Evolutionary conservation across 352 stramenopile genomes (phyloP).

Genomic region (Achlya hypogyna): DNA sequence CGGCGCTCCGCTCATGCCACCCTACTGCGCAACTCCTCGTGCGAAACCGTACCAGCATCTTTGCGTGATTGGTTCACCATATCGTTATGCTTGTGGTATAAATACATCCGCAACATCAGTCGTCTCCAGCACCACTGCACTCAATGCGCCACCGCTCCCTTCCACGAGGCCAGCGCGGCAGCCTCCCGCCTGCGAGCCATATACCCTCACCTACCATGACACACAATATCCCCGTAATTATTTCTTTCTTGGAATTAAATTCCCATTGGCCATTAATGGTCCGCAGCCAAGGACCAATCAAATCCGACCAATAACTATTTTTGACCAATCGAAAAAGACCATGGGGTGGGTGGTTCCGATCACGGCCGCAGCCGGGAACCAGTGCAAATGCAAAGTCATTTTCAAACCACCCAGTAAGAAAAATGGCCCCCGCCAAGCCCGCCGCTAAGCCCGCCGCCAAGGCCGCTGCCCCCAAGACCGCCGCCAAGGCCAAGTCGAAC

Average conservation of each 20-base stretch:
- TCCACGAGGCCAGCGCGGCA: no score
- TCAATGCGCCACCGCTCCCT: no score
- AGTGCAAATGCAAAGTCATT: neutral
- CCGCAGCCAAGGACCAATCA: neutral
- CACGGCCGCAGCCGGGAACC: neutral
- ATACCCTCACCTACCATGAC: no score
- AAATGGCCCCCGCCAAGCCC: constrained; percentile 17
- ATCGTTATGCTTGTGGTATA: no score
- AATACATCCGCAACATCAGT: no score
- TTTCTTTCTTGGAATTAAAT: no score
- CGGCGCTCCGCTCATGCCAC: neutral
- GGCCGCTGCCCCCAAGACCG: constrained; percentile 7
- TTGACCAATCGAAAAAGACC: neutral
- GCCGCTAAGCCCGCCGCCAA: constrained; percentile 15
- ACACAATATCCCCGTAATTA: no score
- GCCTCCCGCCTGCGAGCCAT: no score
- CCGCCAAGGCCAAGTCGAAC: constrained; percentile 21
- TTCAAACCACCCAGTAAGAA: constrained; percentile 21
- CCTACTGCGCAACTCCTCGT: neutral
- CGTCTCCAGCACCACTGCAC: no score
- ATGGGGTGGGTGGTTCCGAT: neutral
- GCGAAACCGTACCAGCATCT: neutral
- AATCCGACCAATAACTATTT: neutral
- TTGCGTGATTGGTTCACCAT: no score
- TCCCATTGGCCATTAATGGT: neutral